Evolutionary conservation across 139 green algal species (phyloP).

Genomic region (Spirogloea muscicola): DNA sequence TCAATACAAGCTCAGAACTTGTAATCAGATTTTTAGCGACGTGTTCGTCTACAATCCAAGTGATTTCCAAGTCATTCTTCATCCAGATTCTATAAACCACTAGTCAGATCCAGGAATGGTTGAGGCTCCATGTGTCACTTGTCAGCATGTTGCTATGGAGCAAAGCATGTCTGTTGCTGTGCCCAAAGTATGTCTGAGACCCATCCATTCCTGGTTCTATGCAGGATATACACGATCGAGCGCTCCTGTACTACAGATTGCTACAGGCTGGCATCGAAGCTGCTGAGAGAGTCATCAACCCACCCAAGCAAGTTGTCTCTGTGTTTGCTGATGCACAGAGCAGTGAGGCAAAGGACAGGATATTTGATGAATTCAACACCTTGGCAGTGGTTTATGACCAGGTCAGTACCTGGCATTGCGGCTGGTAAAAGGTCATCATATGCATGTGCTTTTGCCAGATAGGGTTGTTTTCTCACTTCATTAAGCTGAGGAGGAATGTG

Average conservation of each 20-base stretch:
- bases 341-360: slow-evolving; percentile 57
- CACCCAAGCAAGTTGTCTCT: slow-evolving; percentile 32
- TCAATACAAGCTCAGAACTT: no score
- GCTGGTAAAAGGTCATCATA: not conserved
- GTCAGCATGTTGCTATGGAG: no score
- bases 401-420: slow-evolving; percentile 1
- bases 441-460: no score
- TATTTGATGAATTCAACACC: slow-evolving; percentile 94
- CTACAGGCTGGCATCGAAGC: slow-evolving; percentile 60
- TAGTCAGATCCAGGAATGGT: no score
- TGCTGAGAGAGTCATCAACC: slow-evolving; percentile 37
- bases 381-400: slow-evolving; percentile 76
- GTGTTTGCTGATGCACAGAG: slow-evolving; percentile 60
- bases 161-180: no score
- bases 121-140: no score
- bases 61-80: no score
- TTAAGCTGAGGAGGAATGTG: slow-evolving; percentile 30
- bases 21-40: no score
- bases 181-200: no score
- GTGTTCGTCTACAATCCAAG: no score
- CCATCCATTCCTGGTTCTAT: no score
- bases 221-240: slow-evolving; percentile 80
- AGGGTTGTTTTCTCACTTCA: slow-evolving; percentile 24
- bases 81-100: no score
- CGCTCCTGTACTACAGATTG: slow-evolving; percentile 86